Evolutionary conservation across 352 stramenopile species (phyloP).

Genomic region (Phytophthora pistaciae): DNA sequence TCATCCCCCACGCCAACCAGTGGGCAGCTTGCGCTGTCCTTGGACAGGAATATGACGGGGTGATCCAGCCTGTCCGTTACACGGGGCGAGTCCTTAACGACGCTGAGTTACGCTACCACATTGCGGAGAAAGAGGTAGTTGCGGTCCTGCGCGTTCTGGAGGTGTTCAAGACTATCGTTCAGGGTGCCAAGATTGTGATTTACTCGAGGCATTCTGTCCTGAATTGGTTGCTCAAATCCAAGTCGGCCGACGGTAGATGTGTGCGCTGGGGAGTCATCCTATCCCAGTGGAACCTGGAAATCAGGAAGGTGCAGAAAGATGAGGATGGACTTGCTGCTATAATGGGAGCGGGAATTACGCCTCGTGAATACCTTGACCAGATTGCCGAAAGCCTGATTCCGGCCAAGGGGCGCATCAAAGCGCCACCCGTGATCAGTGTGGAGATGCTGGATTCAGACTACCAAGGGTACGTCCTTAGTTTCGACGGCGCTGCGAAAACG

Average conservation of each 20-base stretch:
- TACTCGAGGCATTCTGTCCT: conserved; percentile 5
- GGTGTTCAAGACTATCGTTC: background rate
- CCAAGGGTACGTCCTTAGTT: background rate
- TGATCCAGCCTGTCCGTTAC: too few relatives aligned
- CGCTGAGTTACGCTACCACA: too few relatives aligned
- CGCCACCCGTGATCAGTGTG: background rate
- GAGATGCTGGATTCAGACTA: conserved; percentile 9
- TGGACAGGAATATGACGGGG: too few relatives aligned
- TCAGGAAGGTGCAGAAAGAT: background rate
- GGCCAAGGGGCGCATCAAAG: background rate
- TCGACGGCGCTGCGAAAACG: conserved; percentile 5
- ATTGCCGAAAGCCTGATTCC: background rate
- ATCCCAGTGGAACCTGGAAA: background rate
- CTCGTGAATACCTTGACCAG: background rate
- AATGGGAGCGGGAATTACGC: background rate
- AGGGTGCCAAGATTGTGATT: background rate
- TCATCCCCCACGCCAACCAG: too few relatives aligned
- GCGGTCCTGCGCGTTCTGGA: background rate
- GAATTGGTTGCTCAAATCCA: conserved; percentile 1
- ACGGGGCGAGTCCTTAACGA: too few relatives aligned
- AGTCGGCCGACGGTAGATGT: background rate
- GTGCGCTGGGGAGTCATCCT: background rate
- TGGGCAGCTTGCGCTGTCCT: too few relatives aligned
- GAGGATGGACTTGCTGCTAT: conserved; percentile 5
- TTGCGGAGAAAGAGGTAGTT: conserved; percentile 5